Base-by-base conservation (phyloP, 2,329 filamentous ascomycete genomes). In the Penicillium hesseltinei region DNA sequence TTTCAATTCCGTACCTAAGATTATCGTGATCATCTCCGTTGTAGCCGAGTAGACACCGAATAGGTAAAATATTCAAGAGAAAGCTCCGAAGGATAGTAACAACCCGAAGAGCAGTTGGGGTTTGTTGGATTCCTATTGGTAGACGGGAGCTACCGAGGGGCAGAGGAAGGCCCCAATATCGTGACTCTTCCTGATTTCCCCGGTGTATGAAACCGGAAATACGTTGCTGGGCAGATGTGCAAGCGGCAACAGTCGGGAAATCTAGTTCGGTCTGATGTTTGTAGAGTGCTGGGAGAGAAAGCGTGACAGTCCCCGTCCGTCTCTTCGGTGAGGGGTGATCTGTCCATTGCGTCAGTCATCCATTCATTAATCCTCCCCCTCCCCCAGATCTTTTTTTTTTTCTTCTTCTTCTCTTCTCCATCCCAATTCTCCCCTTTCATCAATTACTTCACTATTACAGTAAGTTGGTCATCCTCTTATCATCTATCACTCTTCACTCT, bases 121-220 rank as follows among this genome's bases (percentile, higher is more conserved):
- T 61, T 61, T 44, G 21, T 4, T 10, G 51, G 8, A 39, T 47
- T 59, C 62, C 65, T 49, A 73, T 74, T 73, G 71, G 72, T 49
- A 59, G 56, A 55, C 59, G 67, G 64, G 57, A 70, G 66, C 62
- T 70, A 61, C 62, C 66, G 69, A 69, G 65, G 66, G 62, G 59
- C 58, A 60, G 49, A 46, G 43, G 15, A 43, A 51, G 42, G 21
- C 35, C 48, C 57, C 69, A 64, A 73, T 70, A 72, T 70, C 68
- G 71, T 73, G 66, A 64, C 47, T 64, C 67, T 74, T 67, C 73
- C 73, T 75, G 73, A 68, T 74, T 76, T 73, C 69, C 71, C 73
- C 73, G 74, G 73, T 75, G 71, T 71, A 70, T 73, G 71, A 75
- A 74, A 75, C 72, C 71, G 72, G 73, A 73, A 73, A 73, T 63